Conservation (phyloP, 805 yeast genomes). For the Spathaspora boniae region DNA sequence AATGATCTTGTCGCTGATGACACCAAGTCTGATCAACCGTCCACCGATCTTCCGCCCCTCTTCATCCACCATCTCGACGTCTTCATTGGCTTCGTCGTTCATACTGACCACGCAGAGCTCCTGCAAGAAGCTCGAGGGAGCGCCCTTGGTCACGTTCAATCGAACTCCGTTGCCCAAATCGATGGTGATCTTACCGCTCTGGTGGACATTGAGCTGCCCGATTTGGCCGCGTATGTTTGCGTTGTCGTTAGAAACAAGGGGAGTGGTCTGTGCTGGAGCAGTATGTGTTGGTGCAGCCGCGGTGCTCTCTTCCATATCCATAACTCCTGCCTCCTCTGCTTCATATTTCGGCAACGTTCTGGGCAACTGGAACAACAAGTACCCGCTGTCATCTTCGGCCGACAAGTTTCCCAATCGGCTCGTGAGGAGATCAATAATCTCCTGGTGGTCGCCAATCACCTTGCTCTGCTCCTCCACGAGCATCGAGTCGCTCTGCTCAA, state of each 20-base stretch:
- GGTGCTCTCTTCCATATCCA: not conserved
- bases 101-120: constrained; percentile 61
- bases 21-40: constrained; percentile 25
- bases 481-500: constrained; percentile 21
- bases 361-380: constrained; percentile 48
- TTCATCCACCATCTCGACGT: constrained; percentile 21
- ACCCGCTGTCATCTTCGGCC: constrained; percentile 17
- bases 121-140: constrained; percentile 66
- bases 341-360: constrained; percentile 39
- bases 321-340: constrained; percentile 9
- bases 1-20: constrained; percentile 26
- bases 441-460: constrained; percentile 27
- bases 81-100: constrained; percentile 16
- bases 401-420: constrained; percentile 18
- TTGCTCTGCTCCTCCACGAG: constrained; percentile 26
- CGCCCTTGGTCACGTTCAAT: constrained; percentile 67
- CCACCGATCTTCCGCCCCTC: constrained; percentile 21
- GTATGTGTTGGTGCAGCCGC: too few relatives aligned
- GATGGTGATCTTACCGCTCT: constrained; percentile 78
- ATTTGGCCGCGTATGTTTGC: constrained; percentile 47
- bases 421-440: constrained; percentile 25
- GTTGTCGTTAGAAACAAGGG: too few relatives aligned
- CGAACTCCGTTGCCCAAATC: constrained; percentile 65
- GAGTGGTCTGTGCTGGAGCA: constrained; percentile 2
- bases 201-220: constrained; percentile 73